Percentiles rank a stretch among this genome's conserved stretches.
Evolutionary conservation across 2,329 filamentous ascomycete genomes (phyloP).

Genomic region (Fusarium sp.): DNA sequence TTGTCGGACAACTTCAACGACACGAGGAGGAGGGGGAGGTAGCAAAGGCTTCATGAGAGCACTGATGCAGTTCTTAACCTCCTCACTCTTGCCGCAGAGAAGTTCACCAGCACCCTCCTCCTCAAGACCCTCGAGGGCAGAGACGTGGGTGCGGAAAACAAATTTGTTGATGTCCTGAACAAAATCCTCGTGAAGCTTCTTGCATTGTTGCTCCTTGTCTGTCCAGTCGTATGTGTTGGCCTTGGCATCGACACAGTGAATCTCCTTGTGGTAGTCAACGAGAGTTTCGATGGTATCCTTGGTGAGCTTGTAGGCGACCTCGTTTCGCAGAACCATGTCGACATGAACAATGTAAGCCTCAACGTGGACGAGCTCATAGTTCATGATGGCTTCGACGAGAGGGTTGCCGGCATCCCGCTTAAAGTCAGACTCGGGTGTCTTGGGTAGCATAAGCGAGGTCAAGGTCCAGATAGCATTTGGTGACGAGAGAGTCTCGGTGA

Average conservation of each 20-base stretch:
- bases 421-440: constrained; percentile 86
- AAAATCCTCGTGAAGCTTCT: constrained; percentile 97
- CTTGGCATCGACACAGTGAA: constrained; percentile 90
- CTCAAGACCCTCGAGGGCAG: constrained; percentile 93
- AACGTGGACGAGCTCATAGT: constrained; percentile 91
- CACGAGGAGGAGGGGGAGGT: constrained; percentile 85
- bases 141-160: constrained; percentile 89
- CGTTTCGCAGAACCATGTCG: constrained; percentile 97
- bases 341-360: constrained; percentile 99
- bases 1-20: constrained; percentile 89
- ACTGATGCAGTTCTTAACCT: constrained; percentile 89
- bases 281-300: constrained; percentile 92
- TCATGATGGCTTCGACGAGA: constrained; percentile 82
- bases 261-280: constrained; percentile 95
- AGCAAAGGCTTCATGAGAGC: constrained; percentile 88
- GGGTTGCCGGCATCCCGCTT: constrained; percentile 74
- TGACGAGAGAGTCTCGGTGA: constrained; percentile 93
- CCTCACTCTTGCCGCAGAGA: constrained; percentile 88
- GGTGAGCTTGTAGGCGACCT: constrained; percentile 98
- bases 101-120: constrained; percentile 96
- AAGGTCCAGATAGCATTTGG: constrained; percentile 94
- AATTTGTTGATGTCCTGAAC: constrained; percentile 97
- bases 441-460: constrained; percentile 91
- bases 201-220: constrained; percentile 94
- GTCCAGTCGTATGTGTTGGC: constrained; percentile 94